phyloP scores from a whole-genome alignment of 352 stramenopile species.

The Plasmopara muralis region DNA sequence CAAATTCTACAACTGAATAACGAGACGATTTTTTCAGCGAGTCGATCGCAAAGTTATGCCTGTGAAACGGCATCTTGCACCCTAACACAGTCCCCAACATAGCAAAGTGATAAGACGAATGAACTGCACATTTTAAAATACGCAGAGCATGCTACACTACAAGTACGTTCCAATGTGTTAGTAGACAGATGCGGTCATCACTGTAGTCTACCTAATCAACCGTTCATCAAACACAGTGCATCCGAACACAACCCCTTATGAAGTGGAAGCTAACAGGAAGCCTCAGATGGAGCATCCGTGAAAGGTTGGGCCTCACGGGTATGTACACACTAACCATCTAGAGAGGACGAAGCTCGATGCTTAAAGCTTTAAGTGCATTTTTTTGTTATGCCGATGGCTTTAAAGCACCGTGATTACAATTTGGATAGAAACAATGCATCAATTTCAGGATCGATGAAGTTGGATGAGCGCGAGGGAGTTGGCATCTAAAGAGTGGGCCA shows the following conservation, averaged over 20 bases:
- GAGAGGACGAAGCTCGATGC: not conserved
- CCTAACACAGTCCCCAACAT: not conserved
- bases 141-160: not conserved
- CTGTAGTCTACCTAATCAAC: not conserved
- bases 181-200: not conserved
- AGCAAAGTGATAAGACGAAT: not conserved
- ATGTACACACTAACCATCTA: not conserved
- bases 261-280: not conserved
- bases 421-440: not conserved
- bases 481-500: not conserved
- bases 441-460: not conserved
- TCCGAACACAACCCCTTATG: not conserved
- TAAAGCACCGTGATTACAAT: not conserved
- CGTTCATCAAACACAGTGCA: not conserved
- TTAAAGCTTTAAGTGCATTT: not conserved
- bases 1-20: not conserved
- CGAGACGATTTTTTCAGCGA: not conserved
- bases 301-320: not conserved
- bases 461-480: not conserved
- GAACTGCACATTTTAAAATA: not conserved
- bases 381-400: not conserved
- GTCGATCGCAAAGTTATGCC: not conserved
- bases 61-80: not conserved
- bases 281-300: not conserved
- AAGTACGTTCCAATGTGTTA: not conserved